Evolutionary conservation across 2,329 filamentous ascomycete species (phyloP), one percentile per base, ranked within the genome.

Genomic region (Xylariaceae sp.): DNA sequence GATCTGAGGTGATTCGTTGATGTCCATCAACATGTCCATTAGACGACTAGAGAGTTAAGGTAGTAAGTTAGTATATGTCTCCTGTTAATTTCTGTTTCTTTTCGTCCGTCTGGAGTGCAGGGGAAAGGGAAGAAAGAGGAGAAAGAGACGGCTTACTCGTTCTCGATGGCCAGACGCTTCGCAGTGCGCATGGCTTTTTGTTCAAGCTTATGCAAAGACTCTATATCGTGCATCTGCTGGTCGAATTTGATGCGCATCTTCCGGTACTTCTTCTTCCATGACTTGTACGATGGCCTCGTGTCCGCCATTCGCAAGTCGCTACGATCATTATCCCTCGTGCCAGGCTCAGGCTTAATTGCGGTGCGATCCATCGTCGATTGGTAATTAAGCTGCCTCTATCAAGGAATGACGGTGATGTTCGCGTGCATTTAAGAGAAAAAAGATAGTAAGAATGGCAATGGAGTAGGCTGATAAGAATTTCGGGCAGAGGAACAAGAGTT

Each of bases 181-280:
- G 91, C 90, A 3, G 91, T 89, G 63, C 88, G 86, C 59, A 89
- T 86, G 37, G 93, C 90, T 74, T 89, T 88, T 72, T 90, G 89
- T 73, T 95, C 92, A 52, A 90, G 82, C 66, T 86, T 86, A 75
- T 95, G 95, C 57, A 95, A 81, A 52, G 87, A 83, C 74, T 96
- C 95, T 72, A 91, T 90, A 63, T 91, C 86, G 54, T 88, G 84
- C 84, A 93, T 90, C 68, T 85, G 86, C 48, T 86, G 81, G 65
- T 95, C 89, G 70, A 95, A 96, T 23, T 81, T 79, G 71, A 89
- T 81, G 75, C 89, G 88, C 86, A 95, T 90, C 81, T 96, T 96
- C 67, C 89, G 89, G 74, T 96, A 99, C 80, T 99, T 99, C 78
- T 96, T 96, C 83, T 90, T 91, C 81, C 82, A 89, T 44, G 85